These are phyloP conservation scores for Exophiala calicioides DNA, from an alignment of 2,329 filamentous ascomycete genomes.

Conservation along the genomic window DNA sequence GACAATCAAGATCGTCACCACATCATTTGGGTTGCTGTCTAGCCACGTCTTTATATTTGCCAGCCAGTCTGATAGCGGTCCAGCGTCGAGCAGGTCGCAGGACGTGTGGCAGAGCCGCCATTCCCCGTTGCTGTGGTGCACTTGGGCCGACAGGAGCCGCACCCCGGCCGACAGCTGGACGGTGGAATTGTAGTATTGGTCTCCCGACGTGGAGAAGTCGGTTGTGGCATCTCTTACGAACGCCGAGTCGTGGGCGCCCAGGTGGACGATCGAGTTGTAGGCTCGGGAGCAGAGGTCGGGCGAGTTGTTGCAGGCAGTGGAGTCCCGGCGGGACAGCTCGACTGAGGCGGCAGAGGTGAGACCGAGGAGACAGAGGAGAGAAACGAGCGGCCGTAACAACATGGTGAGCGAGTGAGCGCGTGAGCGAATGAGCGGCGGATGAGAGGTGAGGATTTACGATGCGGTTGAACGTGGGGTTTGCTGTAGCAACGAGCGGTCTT, in stretches of 20 bases:
- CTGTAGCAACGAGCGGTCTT: no score
- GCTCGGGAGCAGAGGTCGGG: constrained; percentile 68
- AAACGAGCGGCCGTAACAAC: constrained; percentile 14
- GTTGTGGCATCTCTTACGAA: constrained; percentile 68
- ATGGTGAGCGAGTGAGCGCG: constrained; percentile 6
- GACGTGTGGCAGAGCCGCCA: constrained; percentile 71
- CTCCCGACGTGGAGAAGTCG: constrained; percentile 64
- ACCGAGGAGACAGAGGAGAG: constrained; percentile 16
- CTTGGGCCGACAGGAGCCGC: constrained; percentile 69
- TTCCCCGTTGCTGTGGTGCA: constrained; percentile 61
- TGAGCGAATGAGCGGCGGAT: no score
- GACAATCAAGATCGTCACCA: constrained; percentile 72
- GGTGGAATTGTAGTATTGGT: constrained; percentile 72
- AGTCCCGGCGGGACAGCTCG: constrained; percentile 16
- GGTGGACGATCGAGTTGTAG: constrained; percentile 75
- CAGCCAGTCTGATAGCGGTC: constrained; percentile 66
- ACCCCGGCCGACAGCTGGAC: constrained; percentile 70
- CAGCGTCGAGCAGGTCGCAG: constrained; percentile 69
- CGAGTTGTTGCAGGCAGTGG: constrained; percentile 75
- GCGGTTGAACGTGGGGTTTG: no score
- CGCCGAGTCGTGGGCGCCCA: constrained; percentile 73
- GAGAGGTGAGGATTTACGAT: no score
- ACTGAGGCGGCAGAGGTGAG: constrained; percentile 17
- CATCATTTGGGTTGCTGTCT: constrained; percentile 68
- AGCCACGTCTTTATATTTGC: constrained; percentile 67